Evolutionary conservation across 1,284 basidiomycete species (phyloP).

Genomic region (Phenoliferia sp.): DNA sequence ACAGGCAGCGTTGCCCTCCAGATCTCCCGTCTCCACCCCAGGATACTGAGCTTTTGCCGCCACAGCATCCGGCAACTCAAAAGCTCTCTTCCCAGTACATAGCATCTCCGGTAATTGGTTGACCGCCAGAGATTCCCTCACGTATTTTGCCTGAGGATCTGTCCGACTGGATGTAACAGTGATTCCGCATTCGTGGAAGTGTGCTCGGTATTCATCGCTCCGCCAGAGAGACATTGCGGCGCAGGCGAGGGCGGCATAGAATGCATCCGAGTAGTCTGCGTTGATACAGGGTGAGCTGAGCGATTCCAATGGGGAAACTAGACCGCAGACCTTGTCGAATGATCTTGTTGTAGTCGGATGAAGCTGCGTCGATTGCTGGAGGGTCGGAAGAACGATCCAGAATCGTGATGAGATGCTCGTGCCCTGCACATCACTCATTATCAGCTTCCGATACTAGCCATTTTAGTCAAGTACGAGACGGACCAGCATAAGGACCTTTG

Average conservation of each 20-base stretch:
- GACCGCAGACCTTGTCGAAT: not conserved
- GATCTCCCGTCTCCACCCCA: not conserved
- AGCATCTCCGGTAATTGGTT: slow-evolving; percentile 7
- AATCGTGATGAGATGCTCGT: slow-evolving; percentile 18
- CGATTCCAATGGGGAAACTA: not conserved
- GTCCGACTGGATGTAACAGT: not conserved
- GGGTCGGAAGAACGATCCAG: slow-evolving; percentile 13
- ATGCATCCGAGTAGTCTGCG: slow-evolving; percentile 25
- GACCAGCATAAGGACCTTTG: slow-evolving; percentile 9
- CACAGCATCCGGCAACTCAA: not conserved
- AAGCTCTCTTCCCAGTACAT: not conserved
- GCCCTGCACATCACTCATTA: not conserved
- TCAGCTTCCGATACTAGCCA: not conserved
- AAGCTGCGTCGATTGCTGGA: slow-evolving; percentile 20
- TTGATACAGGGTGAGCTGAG: slow-evolving; percentile 6
- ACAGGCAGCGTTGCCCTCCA: slow-evolving; percentile 13
- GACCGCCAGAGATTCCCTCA: slow-evolving; percentile 9
- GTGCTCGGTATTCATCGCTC: not conserved
- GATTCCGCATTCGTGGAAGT: slow-evolving; percentile 21
- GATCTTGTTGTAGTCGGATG: slow-evolving; percentile 29
- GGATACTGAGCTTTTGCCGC: slow-evolving; percentile 16
- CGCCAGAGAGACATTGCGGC: slow-evolving; percentile 20
- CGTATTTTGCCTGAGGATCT: slow-evolving; percentile 15
- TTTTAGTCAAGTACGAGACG: not conserved
- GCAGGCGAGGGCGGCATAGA: slow-evolving; percentile 20